phyloP scores from a whole-genome alignment of 2,329 filamentous ascomycete genomes.

The Tricladium varicosporioides region DNA sequence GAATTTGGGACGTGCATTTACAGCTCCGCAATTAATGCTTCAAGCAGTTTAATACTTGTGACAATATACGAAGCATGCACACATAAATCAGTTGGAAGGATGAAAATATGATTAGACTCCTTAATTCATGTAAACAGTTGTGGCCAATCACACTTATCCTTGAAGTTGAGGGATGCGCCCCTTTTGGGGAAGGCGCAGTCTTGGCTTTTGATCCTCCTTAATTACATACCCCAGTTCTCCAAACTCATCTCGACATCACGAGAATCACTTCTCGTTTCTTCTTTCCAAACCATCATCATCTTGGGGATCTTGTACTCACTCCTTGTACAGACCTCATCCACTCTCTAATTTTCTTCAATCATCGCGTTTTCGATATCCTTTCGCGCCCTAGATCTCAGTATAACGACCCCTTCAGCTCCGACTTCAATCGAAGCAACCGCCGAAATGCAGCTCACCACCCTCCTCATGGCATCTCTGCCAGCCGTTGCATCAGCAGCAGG shows the following conservation, averaged over 20 bases:
- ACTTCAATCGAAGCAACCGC: no score
- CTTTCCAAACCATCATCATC: constrained; percentile 4
- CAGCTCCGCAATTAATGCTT: neutral
- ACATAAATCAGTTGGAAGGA: no score
- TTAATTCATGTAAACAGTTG: neutral
- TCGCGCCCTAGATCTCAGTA: neutral
- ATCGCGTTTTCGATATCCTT: constrained; percentile 9
- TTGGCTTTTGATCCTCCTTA: neutral
- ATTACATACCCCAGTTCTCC: neutral
- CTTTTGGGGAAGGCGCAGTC: constrained; percentile 1
- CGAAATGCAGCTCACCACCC: constrained; percentile 12
- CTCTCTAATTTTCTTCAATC: constrained; percentile 3
- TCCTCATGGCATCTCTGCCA: constrained; percentile 38
- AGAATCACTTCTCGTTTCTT: neutral
- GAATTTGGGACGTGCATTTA: neutral
- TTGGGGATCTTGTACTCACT: constrained; percentile 16
- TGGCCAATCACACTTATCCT: neutral
- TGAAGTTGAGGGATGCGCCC: neutral
- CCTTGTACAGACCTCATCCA: constrained; percentile 16
- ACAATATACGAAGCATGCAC: neutral
- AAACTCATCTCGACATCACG: neutral
- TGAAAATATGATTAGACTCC: no score
- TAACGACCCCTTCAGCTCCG: neutral
- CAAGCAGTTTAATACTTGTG: neutral
- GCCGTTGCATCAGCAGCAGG: constrained; percentile 51